These are phyloP conservation scores for Beauveria asiatica DNA, from an alignment of 2,329 filamentous ascomycete species.

Conservation along the genomic window DNA sequence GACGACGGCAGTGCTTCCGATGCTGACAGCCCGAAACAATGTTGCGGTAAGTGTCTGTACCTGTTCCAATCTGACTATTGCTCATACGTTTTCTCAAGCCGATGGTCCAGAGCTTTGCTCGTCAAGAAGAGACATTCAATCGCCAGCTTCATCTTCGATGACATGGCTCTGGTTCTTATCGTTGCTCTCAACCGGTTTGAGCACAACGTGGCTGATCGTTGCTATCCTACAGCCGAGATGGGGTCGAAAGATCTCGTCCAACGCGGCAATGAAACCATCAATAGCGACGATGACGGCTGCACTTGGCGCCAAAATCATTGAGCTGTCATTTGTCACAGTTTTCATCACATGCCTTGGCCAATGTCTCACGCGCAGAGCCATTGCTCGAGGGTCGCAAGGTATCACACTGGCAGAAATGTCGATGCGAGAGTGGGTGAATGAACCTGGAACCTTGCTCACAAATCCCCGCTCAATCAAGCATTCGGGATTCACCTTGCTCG, in stretches of 20 bases:
- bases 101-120: slow-evolving; percentile 26
- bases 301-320: slow-evolving; percentile 66
- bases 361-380: slow-evolving; percentile 60
- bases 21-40: neutral
- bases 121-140: slow-evolving; percentile 24
- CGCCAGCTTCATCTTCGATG: slow-evolving; percentile 14
- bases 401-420: slow-evolving; percentile 69
- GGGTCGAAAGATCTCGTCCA: slow-evolving; percentile 46
- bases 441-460: slow-evolving; percentile 64
- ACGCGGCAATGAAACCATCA: slow-evolving; percentile 46
- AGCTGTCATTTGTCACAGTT: slow-evolving; percentile 68
- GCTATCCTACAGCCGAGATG: slow-evolving; percentile 56
- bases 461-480: slow-evolving; percentile 58
- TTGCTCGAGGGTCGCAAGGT: slow-evolving; percentile 51
- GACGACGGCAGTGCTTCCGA: neutral
- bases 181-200: slow-evolving; percentile 55
- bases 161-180: slow-evolving; percentile 43
- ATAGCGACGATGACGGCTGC: slow-evolving; percentile 61
- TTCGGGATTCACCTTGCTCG: slow-evolving; percentile 55
- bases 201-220: slow-evolving; percentile 56
- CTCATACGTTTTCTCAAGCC: slow-evolving; percentile 1
- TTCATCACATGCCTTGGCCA: slow-evolving; percentile 70
- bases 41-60: neutral
- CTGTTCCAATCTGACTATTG: neutral
- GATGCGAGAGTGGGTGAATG: slow-evolving; percentile 68